Percentiles rank a stretch among this genome's conserved stretches.
These are phyloP conservation scores for Barnettozyma siamensis DNA, from an alignment of 805 yeast genomes.

Conservation along the genomic window DNA sequence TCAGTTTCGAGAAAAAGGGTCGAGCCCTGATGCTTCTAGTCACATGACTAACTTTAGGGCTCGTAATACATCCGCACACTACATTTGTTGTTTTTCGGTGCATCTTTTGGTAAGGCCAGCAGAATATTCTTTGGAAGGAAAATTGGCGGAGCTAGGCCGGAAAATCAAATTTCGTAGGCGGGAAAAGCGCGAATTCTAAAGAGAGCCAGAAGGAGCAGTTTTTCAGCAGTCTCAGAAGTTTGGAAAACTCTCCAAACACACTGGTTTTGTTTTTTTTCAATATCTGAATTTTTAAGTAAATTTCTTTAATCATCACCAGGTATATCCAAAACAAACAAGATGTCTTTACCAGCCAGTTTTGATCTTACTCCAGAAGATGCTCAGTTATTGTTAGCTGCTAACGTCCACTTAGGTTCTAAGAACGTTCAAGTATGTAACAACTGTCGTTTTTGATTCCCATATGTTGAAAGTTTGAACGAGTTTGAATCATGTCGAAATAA, in stretches of 20 bases:
- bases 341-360: constrained; percentile 85
- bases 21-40: too few species aligned
- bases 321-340: constrained; percentile 28
- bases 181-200: not conserved
- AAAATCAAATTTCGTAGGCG: not conserved
- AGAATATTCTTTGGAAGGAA: not conserved
- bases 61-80: not conserved
- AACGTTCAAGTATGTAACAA: constrained; percentile 87
- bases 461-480: not conserved
- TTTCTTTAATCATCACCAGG: constrained; percentile 6
- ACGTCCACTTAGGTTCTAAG: constrained; percentile 99
- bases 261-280: constrained; percentile 7
- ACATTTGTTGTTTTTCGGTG: not conserved
- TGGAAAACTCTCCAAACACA: constrained; percentile 1
- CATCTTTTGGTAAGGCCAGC: not conserved
- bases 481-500: not conserved
- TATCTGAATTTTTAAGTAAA: constrained; percentile 6
- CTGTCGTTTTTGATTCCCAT: not conserved
- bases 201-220: not conserved
- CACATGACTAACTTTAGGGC: not conserved
- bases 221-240: constrained; percentile 14
- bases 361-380: constrained; percentile 97
- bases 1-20: too few species aligned
- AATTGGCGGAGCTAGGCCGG: not conserved
- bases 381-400: constrained; percentile 98